phyloP scores from a whole-genome alignment of 495 filamentous ascomycete genomes.

The Trichoderma gamsii region DNA sequence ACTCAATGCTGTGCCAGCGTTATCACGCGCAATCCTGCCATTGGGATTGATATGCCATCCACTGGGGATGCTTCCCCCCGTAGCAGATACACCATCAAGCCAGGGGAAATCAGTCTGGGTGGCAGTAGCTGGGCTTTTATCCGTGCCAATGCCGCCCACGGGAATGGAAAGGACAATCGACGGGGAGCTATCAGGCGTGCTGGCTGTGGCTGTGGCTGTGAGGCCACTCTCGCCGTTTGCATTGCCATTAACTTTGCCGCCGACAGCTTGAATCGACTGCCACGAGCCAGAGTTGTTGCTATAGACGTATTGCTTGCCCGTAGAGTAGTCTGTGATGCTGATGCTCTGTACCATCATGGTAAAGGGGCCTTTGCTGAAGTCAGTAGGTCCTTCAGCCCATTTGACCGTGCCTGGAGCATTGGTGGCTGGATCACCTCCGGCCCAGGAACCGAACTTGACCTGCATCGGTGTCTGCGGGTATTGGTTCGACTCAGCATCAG shows the following conservation, averaged over 20 bases:
- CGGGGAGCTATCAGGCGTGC: conserved; percentile 31
- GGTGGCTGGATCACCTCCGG: conserved; percentile 63
- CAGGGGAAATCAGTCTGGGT: conserved; percentile 57
- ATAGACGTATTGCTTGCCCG: conserved; percentile 76
- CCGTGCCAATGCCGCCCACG: conserved; percentile 56
- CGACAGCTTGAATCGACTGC: conserved; percentile 51
- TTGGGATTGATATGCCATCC: conserved; percentile 70
- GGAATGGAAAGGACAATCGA: conserved; percentile 33
- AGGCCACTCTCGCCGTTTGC: conserved; percentile 43
- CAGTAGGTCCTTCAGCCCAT: conserved; percentile 80
- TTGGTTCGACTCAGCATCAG: conserved; percentile 54
- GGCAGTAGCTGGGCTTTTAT: conserved; percentile 39
- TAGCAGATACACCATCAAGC: conserved; percentile 39
- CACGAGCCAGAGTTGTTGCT: conserved; percentile 68
- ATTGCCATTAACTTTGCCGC: conserved; percentile 56
- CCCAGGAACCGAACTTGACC: conserved; percentile 81
- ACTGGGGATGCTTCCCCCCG: conserved; percentile 50
- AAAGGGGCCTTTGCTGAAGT: conserved; percentile 75
- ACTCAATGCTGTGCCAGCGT: conserved; percentile 32
- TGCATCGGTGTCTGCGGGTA: conserved; percentile 92
- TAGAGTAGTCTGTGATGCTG: conserved; percentile 81
- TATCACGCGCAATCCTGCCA: conserved; percentile 60
- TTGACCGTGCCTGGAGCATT: conserved; percentile 71
- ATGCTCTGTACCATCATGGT: conserved; percentile 76
- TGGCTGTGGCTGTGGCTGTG: conserved; percentile 39